phyloP scores from a whole-genome alignment of 352 stramenopile genomes.

The Globisporangium heterothallicum region DNA sequence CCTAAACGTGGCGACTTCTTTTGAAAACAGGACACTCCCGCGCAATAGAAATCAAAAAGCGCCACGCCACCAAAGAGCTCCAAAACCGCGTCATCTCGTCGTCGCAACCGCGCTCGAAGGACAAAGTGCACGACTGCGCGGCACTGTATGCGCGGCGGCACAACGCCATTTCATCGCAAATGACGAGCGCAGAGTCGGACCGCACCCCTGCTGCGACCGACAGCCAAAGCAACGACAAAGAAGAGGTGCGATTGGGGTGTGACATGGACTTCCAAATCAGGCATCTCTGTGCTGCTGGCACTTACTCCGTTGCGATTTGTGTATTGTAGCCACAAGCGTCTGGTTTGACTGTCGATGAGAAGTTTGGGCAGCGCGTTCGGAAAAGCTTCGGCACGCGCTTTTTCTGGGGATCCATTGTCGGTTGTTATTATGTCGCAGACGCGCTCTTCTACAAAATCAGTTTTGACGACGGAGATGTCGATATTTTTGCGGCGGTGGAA shows the following conservation, averaged over 20 bases:
- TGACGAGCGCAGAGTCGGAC: background rate
- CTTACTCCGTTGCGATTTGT: background rate
- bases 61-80: background rate
- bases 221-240: background rate
- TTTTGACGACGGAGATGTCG: constrained; percentile 80
- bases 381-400: constrained; percentile 61
- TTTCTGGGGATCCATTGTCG: constrained; percentile 61
- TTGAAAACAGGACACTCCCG: background rate
- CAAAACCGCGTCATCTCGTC: background rate
- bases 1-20: background rate
- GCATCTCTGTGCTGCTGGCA: background rate
- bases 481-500: constrained; percentile 57
- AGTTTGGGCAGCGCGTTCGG: constrained; percentile 40
- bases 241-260: background rate
- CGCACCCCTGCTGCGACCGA: background rate
- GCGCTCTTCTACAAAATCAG: constrained; percentile 72
- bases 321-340: background rate
- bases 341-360: background rate
- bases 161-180: background rate
- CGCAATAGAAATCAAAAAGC: background rate
- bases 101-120: background rate
- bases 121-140: background rate
- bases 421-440: constrained; percentile 42
- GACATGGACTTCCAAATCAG: background rate
- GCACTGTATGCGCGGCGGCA: background rate